A percentile compares a stretch with the other conserved stretches of the same genome.
Conservation (phyloP, 306 rosid species). For the Cercis canadensis region DNA sequence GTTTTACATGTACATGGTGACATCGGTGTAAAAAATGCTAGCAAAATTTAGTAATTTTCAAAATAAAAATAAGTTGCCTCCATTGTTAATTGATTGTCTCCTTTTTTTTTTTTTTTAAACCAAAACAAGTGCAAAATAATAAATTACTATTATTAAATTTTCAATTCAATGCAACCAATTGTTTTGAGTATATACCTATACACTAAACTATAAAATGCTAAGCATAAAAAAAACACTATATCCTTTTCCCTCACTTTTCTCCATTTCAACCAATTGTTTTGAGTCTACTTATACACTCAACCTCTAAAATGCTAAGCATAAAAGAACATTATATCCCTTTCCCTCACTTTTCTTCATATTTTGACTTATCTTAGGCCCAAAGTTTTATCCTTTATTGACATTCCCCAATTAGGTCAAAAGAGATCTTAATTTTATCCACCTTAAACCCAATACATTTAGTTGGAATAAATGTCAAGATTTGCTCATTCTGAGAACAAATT, state of each 20-base stretch:
- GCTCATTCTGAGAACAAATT: background rate
- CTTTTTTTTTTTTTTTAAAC: too few relatives aligned
- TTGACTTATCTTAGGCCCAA: background rate
- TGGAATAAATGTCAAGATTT: background rate
- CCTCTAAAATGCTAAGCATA: background rate
- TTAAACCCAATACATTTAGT: too few relatives aligned
- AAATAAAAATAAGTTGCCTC: too few relatives aligned
- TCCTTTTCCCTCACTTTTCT: background rate
- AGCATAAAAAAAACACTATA: background rate
- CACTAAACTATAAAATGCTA: background rate
- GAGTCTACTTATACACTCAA: background rate
- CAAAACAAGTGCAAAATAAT: too few relatives aligned
- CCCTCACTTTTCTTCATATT: background rate
- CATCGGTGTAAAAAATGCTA: too few relatives aligned
- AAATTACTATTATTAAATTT: background rate
- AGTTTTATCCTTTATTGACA: slow-evolving; percentile 30
- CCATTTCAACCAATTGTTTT: too few relatives aligned
- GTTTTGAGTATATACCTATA: background rate
- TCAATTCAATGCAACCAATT: too few relatives aligned
- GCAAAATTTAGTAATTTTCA: too few relatives aligned
- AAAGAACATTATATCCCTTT: background rate
- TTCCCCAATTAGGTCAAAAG: slow-evolving; percentile 35
- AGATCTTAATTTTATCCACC: slow-evolving; percentile 7
- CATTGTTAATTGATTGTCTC: too few relatives aligned
- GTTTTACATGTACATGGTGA: too few relatives aligned